phyloP scores from a whole-genome alignment of 1,139 yeast species.

The Suhomyces kunorum region DNA sequence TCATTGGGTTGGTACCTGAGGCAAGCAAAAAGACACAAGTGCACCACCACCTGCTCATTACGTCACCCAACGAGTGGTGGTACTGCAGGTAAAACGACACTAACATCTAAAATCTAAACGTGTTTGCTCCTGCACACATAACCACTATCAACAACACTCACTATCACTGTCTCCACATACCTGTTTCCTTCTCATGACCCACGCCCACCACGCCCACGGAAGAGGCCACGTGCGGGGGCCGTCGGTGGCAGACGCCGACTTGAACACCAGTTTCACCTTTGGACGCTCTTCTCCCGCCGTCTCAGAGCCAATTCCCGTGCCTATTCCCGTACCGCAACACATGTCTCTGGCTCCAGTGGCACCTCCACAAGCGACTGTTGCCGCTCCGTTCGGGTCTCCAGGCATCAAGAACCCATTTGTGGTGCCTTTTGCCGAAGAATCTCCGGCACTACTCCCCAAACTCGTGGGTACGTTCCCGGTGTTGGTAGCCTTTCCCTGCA shows the following conservation, averaged over 20 bases:
- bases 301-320: neutral
- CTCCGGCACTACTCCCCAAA: conserved; percentile 8
- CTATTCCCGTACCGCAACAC: neutral
- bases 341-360: neutral
- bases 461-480: conserved; percentile 32
- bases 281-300: conserved; percentile 4
- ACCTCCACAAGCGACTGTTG: neutral
- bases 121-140: conserved; percentile 8
- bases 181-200: conserved; percentile 2
- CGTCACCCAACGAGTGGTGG: too few species aligned
- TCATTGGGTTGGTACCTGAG: too few species aligned
- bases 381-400: neutral
- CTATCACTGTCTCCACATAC: neutral
- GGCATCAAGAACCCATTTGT: neutral
- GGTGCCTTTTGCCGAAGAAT: neutral
- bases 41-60: too few species aligned
- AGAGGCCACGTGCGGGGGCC: conserved; percentile 11
- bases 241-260: conserved; percentile 4
- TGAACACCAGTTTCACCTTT: conserved; percentile 9
- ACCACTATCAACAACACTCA: conserved; percentile 4
- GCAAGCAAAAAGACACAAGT: too few species aligned
- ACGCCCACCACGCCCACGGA: conserved; percentile 5
- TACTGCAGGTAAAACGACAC: too few species aligned
- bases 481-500: conserved; percentile 29
- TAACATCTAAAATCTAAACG: neutral